Percentiles rank a stretch among this genome's conserved stretches.
These are phyloP conservation scores for Paramecium biaurelia DNA, from an alignment of 73 alveolate genomes.

Conservation along the genomic window DNA sequence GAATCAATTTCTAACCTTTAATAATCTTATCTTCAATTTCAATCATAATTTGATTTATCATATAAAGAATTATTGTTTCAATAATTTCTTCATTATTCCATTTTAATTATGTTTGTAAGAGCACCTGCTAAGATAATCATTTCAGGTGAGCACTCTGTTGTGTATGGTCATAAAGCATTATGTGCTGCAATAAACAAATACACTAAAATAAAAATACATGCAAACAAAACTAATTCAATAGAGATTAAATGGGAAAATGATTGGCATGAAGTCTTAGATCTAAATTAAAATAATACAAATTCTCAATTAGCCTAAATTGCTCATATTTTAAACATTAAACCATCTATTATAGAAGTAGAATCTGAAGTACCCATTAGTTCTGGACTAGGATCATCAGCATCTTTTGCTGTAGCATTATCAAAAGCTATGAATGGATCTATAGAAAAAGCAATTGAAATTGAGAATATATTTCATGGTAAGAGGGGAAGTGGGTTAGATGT, in stretches of 20 bases:
- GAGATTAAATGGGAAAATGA: neutral
- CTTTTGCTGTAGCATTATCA: neutral
- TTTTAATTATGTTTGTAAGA: constrained; percentile 20
- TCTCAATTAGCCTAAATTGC: neutral
- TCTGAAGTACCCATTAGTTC: neutral
- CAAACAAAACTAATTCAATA: neutral
- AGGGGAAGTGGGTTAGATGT: constrained; percentile 32
- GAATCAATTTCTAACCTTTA: neutral
- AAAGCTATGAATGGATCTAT: neutral
- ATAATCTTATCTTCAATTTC: neutral
- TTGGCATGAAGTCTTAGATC: neutral
- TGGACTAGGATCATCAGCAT: constrained; percentile 44
- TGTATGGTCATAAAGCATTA: constrained; percentile 21
- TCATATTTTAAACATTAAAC: neutral
- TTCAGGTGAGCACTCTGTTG: constrained; percentile 31
- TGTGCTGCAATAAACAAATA: neutral
- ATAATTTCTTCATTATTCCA: neutral
- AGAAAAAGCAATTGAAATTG: neutral
- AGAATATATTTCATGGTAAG: constrained; percentile 31
- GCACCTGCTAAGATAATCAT: constrained; percentile 16
- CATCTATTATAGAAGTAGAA: neutral
- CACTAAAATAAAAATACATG: neutral
- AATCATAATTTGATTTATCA: neutral
- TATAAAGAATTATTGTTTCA: neutral
- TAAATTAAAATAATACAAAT: neutral